Evolutionary conservation across 176 grass and related monocot genomes (phyloP).

Genomic region (Avena insularis): DNA sequence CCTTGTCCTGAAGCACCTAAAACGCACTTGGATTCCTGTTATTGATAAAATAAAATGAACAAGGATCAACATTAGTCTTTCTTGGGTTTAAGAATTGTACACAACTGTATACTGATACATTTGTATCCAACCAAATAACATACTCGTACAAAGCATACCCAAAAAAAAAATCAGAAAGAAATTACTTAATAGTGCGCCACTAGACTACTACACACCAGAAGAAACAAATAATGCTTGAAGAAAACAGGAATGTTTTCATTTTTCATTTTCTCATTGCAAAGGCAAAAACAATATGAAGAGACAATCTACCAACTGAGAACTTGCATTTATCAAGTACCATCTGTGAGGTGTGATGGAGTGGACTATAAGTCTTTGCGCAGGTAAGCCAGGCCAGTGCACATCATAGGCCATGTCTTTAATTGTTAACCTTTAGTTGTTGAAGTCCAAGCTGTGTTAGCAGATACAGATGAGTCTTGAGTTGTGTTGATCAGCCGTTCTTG

Average conservation of each 20-base stretch:
- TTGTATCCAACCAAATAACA: constrained; percentile 10
- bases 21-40: constrained; percentile 59
- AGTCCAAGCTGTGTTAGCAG: constrained; percentile 2
- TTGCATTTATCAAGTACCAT: constrained; percentile 1
- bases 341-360: not conserved
- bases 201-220: not conserved
- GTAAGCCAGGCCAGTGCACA: not conserved
- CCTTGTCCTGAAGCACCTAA: constrained; percentile 42
- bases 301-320: constrained; percentile 22
- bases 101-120: not conserved
- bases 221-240: not conserved
- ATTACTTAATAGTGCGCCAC: not conserved
- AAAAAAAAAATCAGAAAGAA: not conserved
- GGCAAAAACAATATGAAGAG: constrained; percentile 18
- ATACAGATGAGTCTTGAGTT: not conserved
- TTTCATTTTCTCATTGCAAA: too few species aligned
- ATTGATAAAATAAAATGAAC: constrained; percentile 36
- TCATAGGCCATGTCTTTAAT: not conserved
- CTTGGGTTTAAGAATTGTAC: constrained; percentile 25
- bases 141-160: constrained; percentile 3
- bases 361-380: not conserved
- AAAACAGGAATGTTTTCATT: not conserved
- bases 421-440: not conserved
- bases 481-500: not conserved
- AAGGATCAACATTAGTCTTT: not conserved